Percentiles rank a stretch among this genome's conserved stretches.
These are phyloP conservation scores for Phialemonium atrogriseum DNA, from an alignment of 2,329 filamentous ascomycete genomes.

Conservation along the genomic window DNA sequence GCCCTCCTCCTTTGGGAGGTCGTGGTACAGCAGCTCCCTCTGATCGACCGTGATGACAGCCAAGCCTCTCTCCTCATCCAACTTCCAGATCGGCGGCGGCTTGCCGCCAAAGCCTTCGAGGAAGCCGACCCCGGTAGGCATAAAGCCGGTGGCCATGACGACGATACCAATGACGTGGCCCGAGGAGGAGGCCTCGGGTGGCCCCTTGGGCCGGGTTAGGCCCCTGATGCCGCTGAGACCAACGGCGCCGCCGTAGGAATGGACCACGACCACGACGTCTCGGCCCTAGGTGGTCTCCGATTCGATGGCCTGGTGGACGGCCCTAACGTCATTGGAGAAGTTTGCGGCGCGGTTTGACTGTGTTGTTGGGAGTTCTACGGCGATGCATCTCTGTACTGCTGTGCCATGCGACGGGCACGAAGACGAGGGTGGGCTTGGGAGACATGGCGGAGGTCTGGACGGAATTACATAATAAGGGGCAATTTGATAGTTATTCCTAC, in stretches of 20 bases:
- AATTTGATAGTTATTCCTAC: too few relatives aligned
- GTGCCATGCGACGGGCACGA: constrained; percentile 42
- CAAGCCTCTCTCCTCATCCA: constrained; percentile 30
- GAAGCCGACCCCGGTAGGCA: constrained; percentile 26
- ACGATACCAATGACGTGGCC: constrained; percentile 35
- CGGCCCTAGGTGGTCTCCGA: constrained; percentile 25
- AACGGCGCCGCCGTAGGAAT: constrained; percentile 41
- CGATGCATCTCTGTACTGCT: constrained; percentile 23
- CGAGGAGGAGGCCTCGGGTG: constrained; percentile 1
- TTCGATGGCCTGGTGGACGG: constrained; percentile 24
- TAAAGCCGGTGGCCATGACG: constrained; percentile 36
- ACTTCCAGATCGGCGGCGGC: constrained; percentile 32
- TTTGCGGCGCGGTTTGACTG: constrained; percentile 22
- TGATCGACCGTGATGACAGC: constrained; percentile 28
- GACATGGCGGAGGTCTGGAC: too few relatives aligned
- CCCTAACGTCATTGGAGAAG: constrained; percentile 33
- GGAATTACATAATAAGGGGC: too few relatives aligned
- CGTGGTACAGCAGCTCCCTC: constrained; percentile 39
- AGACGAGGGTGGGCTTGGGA: constrained; percentile 20
- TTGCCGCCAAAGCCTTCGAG: constrained; percentile 30
- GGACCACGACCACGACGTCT: constrained; percentile 37
- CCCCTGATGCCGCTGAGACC: constrained; percentile 36
- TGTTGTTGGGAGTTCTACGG: constrained; percentile 30
- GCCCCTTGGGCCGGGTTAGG: constrained; percentile 18
- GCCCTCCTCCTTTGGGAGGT: constrained; percentile 34